Evolutionary conservation across 495 filamentous ascomycete species (phyloP).

Genomic region (Hypoxylon lenormandii): DNA sequence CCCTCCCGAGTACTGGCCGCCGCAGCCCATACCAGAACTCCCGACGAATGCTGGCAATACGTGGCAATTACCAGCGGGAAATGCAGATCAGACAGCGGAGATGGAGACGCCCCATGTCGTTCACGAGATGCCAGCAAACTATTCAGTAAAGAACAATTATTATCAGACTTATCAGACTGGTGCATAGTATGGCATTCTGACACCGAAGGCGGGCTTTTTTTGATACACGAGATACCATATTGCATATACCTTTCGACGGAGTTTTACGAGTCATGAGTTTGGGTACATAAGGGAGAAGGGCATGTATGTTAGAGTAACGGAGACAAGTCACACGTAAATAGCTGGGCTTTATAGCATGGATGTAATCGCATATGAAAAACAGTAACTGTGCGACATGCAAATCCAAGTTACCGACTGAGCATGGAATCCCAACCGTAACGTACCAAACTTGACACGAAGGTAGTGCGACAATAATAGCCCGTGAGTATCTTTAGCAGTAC

Average conservation of each 20-base stretch:
- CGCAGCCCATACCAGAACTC: conserved; percentile 11
- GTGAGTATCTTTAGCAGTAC: background rate
- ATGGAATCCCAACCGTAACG: background rate
- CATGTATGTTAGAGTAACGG: background rate
- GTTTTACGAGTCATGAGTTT: conserved; percentile 1
- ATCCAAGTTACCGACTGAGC: no score
- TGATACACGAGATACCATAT: conserved; percentile 17
- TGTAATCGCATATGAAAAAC: background rate
- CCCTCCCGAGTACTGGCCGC: conserved; percentile 14
- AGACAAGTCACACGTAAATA: background rate
- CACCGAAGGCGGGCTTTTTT: background rate
- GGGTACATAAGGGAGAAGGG: background rate
- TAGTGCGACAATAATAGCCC: background rate
- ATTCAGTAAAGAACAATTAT: background rate
- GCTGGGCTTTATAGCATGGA: background rate
- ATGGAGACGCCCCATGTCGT: conserved; percentile 20
- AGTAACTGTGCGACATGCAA: no score
- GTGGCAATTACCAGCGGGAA: conserved; percentile 15
- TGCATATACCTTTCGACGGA: conserved; percentile 6
- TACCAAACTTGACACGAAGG: background rate
- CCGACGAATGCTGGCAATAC: conserved; percentile 6
- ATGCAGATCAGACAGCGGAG: conserved; percentile 13
- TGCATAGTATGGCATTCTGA: background rate
- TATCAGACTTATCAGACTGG: background rate
- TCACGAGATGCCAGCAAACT: conserved; percentile 25